Percentiles rank a stretch among this genome's conserved stretches.
Evolutionary conservation across 1,139 yeast genomes (phyloP).

Genomic region (Candida tropicalis): DNA sequence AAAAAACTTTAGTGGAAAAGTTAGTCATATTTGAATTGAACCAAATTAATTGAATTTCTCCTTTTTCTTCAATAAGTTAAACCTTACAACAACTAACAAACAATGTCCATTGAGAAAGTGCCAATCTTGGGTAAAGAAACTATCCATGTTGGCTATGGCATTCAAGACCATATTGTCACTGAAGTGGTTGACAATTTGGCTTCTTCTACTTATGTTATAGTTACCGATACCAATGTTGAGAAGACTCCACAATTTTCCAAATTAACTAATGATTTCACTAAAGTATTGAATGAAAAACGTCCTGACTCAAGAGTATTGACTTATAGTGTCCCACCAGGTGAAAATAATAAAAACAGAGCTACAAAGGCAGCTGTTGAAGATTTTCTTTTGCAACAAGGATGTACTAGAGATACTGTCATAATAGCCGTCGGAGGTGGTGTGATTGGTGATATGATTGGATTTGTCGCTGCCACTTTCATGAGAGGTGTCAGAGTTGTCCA

Average conservation of each 20-base stretch:
- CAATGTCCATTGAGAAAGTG: slow-evolving; percentile 53
- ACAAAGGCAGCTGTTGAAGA: slow-evolving; percentile 96
- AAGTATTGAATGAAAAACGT: slow-evolving; percentile 26
- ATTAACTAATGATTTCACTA: slow-evolving; percentile 37
- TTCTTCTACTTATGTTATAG: slow-evolving; percentile 89
- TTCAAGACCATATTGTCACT: slow-evolving; percentile 72
- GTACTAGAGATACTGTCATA: slow-evolving; percentile 95
- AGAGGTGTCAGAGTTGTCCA: slow-evolving; percentile 95
- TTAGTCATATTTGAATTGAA: neutral
- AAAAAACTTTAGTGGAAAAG: slow-evolving; percentile 1
- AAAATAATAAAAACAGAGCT: slow-evolving; percentile 81
- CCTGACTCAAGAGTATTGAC: slow-evolving; percentile 67
- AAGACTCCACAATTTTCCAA: slow-evolving; percentile 61
- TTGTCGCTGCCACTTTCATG: slow-evolving; percentile 98
- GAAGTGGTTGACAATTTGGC: slow-evolving; percentile 64
- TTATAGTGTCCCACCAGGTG: slow-evolving; percentile 89
- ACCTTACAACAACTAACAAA: slow-evolving; percentile 6
- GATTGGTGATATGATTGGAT: slow-evolving; percentile 99
- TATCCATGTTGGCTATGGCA: slow-evolving; percentile 89
- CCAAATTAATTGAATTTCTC: slow-evolving; percentile 1
- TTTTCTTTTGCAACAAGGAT: slow-evolving; percentile 78
- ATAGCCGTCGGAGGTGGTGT: slow-evolving; percentile 98
- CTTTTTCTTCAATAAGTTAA: neutral
- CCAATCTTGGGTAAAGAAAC: slow-evolving; percentile 78
- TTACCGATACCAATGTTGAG: slow-evolving; percentile 84